phyloP scores from a whole-genome alignment of 352 stramenopile species.

The Globisporangium cederbergense region DNA sequence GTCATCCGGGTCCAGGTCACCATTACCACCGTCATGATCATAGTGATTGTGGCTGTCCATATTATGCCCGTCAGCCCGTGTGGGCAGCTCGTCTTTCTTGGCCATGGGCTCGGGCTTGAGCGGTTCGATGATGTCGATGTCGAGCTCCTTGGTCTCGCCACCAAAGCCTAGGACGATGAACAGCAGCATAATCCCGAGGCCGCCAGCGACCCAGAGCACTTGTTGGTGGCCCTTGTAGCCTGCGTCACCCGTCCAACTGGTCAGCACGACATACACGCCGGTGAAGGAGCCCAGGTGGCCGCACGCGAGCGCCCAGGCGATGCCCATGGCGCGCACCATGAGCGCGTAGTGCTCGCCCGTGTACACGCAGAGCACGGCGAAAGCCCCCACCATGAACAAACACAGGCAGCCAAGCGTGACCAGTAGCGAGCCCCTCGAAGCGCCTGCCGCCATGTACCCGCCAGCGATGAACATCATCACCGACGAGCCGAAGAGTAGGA shows the following conservation, averaged over 20 bases:
- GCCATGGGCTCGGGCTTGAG: background rate
- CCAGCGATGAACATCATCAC: constrained; percentile 26
- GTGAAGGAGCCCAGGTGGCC: constrained; percentile 40
- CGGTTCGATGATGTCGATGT: constrained; percentile 20
- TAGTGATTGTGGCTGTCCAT: constrained; percentile 14
- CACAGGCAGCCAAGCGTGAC: constrained; percentile 23
- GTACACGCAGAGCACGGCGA: constrained; percentile 31
- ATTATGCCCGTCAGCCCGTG: background rate
- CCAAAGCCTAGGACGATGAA: constrained; percentile 8
- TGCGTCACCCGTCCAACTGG: constrained; percentile 20
- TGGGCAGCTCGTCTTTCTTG: constrained; percentile 2
- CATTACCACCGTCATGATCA: constrained; percentile 16
- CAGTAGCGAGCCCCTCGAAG: constrained; percentile 7
- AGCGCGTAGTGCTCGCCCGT: constrained; percentile 48
- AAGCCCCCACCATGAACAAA: constrained; percentile 24
- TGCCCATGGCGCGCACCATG: constrained; percentile 38
- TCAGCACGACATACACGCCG: constrained; percentile 31
- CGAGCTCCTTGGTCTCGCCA: constrained; percentile 12
- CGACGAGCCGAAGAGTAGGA: constrained; percentile 28
- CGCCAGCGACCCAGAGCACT: constrained; percentile 13
- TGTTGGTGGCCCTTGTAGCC: constrained; percentile 16
- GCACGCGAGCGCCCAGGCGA: constrained; percentile 31
- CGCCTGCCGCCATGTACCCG: constrained; percentile 22
- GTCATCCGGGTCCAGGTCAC: constrained; percentile 11
- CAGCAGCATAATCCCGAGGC: background rate